Evolutionary conservation across 495 filamentous ascomycete species (phyloP), one percentile per base, ranked within the genome.

Genomic region (Trichodelitschia bisporula): DNA sequence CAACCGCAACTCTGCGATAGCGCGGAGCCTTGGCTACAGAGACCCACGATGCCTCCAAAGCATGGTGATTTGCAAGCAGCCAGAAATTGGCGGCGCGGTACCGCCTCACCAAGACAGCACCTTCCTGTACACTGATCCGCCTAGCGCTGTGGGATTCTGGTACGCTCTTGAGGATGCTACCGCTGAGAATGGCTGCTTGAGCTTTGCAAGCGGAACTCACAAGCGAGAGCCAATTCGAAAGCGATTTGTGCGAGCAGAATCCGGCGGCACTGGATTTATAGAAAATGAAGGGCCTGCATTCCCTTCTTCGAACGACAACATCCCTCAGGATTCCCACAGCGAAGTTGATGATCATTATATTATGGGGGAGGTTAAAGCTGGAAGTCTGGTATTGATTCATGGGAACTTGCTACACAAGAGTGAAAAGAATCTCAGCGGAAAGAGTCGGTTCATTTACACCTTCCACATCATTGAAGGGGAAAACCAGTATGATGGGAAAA

Each of bases 61-160:
- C 41, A 97, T 97, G 86, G 62, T 93, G 4, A 97, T 97, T 38
- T 90, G 78, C 62, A 97, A 97, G 47, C 86, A 93, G 51, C 84
- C 86, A 4, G 76, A 82, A 47, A 95, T 97, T 20, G 86, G 86
- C 15, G 86, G 75, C 11, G 66, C 69, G 0, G 86, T 93, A 21
- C 77, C 66, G 2, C 60, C 75, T 11, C 86, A 97, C 48, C 83
- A 89, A 47, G 86, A 95, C 51, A 73, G 62, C 30, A 78, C 80
- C 9, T 97, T 95, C 41, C 37, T 97, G 31, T 97, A 93, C 34
- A 95, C 86, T 8, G 55, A 80, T 36, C 79, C 86, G 29, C 84
- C 84, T 1, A 72, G 64, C 24, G 84, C 86, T 0, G 78, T 95
- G 3, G 83, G 82, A 5, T 91, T 78, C 51, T 92, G 82, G 82